phyloP scores from a whole-genome alignment of 495 filamentous ascomycete species.

The Penicillium coprophilum region DNA sequence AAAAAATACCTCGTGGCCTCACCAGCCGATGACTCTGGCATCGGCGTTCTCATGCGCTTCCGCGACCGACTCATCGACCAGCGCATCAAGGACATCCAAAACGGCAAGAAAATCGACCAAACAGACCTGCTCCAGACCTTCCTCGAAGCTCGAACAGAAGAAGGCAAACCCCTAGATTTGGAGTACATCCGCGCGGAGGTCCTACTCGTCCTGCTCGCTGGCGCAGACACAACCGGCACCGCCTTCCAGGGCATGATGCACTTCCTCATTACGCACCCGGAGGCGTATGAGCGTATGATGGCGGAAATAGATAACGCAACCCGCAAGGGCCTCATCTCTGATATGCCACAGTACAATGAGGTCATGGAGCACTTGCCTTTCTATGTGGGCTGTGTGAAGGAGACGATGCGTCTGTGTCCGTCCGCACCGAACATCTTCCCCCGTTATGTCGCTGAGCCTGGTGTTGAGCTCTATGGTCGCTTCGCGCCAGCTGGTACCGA shows the following conservation, averaged over 20 bases:
- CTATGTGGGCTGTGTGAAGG: constrained; percentile 50
- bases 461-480: constrained; percentile 52
- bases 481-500: constrained; percentile 58
- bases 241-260: constrained; percentile 54
- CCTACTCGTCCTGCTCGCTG: constrained; percentile 57
- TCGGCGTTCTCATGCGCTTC: constrained; percentile 50
- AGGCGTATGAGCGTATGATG: constrained; percentile 53
- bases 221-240: constrained; percentile 63
- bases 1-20: constrained; percentile 57
- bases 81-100: constrained; percentile 35
- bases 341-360: constrained; percentile 43
- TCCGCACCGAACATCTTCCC: constrained; percentile 51
- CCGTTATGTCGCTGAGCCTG: constrained; percentile 49
- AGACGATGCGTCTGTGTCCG: constrained; percentile 55
- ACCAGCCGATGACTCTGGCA: constrained; percentile 48
- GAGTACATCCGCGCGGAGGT: constrained; percentile 56
- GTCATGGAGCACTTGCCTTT: constrained; percentile 48
- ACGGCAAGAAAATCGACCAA: constrained; percentile 26
- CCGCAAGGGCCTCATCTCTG: constrained; percentile 38
- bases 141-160: constrained; percentile 44
- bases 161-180: constrained; percentile 47
- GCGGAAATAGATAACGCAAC: constrained; percentile 55
- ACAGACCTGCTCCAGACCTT: constrained; percentile 36
- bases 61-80: constrained; percentile 47
- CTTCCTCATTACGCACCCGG: constrained; percentile 49